Percentiles rank a stretch among this genome's conserved stretches.
Evolutionary conservation across 495 filamentous ascomycete species (phyloP).

Genomic region (Parachaetomium inaequale): DNA sequence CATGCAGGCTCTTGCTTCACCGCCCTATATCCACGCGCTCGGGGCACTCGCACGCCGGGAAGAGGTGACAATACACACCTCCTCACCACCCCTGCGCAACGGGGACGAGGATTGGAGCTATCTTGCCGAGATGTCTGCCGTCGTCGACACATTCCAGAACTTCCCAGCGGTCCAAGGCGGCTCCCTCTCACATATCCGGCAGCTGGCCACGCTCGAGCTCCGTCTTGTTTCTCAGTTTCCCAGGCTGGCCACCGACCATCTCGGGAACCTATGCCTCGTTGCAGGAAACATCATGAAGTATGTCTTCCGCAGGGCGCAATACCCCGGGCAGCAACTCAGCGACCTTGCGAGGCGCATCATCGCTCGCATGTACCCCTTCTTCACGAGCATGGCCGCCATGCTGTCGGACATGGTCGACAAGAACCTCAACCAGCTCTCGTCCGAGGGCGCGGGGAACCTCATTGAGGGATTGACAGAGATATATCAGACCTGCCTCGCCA

Average conservation of each 20-base stretch:
- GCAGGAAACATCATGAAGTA: constrained; percentile 32
- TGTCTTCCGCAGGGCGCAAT: constrained; percentile 22
- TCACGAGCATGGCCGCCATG: constrained; percentile 37
- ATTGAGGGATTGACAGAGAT: constrained; percentile 38
- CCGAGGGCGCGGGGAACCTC: constrained; percentile 42
- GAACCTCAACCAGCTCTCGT: constrained; percentile 43
- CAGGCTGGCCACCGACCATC: constrained; percentile 39
- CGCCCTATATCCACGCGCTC: constrained; percentile 30
- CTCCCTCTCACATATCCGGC: constrained; percentile 16
- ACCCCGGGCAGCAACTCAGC: constrained; percentile 13
- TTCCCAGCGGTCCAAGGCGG: constrained; percentile 19
- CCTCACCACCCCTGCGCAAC: constrained; percentile 18
- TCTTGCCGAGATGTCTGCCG: constrained; percentile 24
- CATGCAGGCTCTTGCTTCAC: constrained; percentile 32
- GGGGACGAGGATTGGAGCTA: constrained; percentile 34
- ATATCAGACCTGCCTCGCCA: constrained; percentile 40
- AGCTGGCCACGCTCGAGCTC: constrained; percentile 36
- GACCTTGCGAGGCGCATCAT: constrained; percentile 27
- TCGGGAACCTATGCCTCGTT: constrained; percentile 38
- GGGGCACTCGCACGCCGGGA: constrained; percentile 32
- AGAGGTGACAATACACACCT: constrained; percentile 26
- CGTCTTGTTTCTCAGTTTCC: constrained; percentile 38
- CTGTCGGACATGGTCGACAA: constrained; percentile 47
- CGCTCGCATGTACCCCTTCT: constrained; percentile 37
- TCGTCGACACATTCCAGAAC: constrained; percentile 34